These are phyloP conservation scores for Adansonia rubrostipa DNA, from an alignment of 441 rosid species.

Conservation along the genomic window DNA sequence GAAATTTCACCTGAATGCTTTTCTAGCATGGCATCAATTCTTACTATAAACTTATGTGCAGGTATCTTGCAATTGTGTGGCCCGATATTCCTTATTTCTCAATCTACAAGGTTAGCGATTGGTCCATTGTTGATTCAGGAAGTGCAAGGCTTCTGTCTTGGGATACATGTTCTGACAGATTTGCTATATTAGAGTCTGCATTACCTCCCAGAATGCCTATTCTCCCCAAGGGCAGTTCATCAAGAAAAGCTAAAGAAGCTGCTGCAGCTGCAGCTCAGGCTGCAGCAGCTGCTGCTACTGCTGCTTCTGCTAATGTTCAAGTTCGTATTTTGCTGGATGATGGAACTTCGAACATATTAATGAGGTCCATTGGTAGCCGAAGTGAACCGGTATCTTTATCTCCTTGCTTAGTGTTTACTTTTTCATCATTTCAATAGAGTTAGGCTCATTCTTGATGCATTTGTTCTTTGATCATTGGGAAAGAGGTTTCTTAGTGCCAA, in stretches of 20 bases:
- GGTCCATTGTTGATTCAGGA: constrained; percentile 98
- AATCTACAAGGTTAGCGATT: constrained; percentile 90
- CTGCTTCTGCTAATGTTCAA: constrained; percentile 97
- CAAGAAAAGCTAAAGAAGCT: constrained; percentile 93
- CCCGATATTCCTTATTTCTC: constrained; percentile 97
- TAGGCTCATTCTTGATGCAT: constrained; percentile 9
- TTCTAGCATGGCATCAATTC: constrained; percentile 24
- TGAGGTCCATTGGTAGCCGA: constrained; percentile 91
- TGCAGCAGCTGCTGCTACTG: constrained; percentile 92
- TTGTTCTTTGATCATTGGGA: constrained; percentile 9
- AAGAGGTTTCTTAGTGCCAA: constrained; percentile 25
- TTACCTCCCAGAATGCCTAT: constrained; percentile 85
- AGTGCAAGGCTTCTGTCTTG: constrained; percentile 96
- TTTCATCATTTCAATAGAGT: constrained; percentile 11
- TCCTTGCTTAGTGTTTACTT: constrained; percentile 26
- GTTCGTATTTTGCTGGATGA: constrained; percentile 98
- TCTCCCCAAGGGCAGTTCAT: constrained; percentile 86
- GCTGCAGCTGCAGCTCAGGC: constrained; percentile 99
- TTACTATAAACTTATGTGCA: constrained; percentile 48
- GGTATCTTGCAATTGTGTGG: constrained; percentile 97
- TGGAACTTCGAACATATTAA: constrained; percentile 96
- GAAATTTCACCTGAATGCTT: constrained; percentile 19
- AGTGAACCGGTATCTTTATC: constrained; percentile 77
- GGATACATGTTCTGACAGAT: constrained; percentile 96
- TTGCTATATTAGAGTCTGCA: constrained; percentile 88